Evolutionary conservation across 2,329 filamentous ascomycete genomes (phyloP).

Genomic region (Huntiella moniliformis): DNA sequence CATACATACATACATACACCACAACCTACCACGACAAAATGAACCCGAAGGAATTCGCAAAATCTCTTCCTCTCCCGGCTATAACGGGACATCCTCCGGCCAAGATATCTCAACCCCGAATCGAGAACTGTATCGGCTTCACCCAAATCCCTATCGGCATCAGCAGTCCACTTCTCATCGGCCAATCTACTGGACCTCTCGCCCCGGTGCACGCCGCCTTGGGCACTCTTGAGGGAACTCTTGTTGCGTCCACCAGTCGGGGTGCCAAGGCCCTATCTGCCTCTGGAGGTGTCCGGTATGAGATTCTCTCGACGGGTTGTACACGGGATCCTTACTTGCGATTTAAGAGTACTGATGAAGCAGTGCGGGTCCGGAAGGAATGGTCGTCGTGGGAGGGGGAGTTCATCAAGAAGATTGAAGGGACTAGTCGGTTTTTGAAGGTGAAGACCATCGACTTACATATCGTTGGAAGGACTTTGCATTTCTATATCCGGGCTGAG

Average conservation of each 20-base stretch:
- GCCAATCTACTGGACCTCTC: neutral
- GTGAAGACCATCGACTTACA: neutral
- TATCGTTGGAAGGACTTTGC: neutral
- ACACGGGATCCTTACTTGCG: neutral
- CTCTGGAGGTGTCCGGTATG: neutral
- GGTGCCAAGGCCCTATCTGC: constrained; percentile 6
- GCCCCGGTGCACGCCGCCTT: neutral
- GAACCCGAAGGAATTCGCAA: too few species aligned
- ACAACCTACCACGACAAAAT: too few species aligned
- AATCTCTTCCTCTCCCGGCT: too few species aligned
- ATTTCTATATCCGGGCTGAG: neutral
- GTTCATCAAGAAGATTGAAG: constrained; percentile 1
- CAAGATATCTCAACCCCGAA: neutral
- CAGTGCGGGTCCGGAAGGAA: constrained; percentile 1
- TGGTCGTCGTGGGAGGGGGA: neutral
- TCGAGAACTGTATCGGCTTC: constrained; percentile 8
- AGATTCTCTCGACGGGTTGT: neutral
- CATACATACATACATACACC: too few species aligned
- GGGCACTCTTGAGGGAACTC: constrained; percentile 4
- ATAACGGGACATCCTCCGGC: too few species aligned
- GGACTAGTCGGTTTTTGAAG: constrained; percentile 3
- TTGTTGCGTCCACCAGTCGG: neutral
- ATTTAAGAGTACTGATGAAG: neutral
- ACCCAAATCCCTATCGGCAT: constrained; percentile 2
- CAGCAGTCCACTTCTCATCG: constrained; percentile 2